Evolutionary conservation across 1,284 basidiomycete species (phyloP), one percentile per base, ranked within the genome.

Genomic region (Grifola frondosa): DNA sequence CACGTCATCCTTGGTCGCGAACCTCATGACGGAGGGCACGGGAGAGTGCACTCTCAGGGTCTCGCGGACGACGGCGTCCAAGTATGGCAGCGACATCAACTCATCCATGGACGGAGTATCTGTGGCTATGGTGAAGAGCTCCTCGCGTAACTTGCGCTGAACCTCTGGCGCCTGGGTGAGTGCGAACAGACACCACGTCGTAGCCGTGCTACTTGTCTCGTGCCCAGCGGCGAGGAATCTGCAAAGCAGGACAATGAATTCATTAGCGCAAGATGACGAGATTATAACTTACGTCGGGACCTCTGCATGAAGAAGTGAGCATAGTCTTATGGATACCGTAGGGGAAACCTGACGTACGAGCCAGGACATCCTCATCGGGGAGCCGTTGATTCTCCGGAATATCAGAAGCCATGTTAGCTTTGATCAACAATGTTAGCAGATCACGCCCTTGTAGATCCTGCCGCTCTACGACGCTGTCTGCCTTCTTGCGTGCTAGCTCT

Each of bases 51-150:
- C 52, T 10, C 90, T 75, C 23, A 93, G 66, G 0, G 74, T 71
- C 63, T 94, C 91, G 20, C 82, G 76, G 2, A 88, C 70, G 10
- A 90, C 81, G 17, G 68, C 65, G 48, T 85, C 82, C 9, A 85
- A 77, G 53, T 84, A 84, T 1, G 75, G 73, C 4, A 85, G 65
- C 1, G 67, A 61, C 42, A 76, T 74, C 16, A 84, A 67, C 37
- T 82, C 70, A 20, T 84, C 82, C 76, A 81, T 80, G 0, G 73
- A 71, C 1, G 65, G 65, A 0, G 44, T 54, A 12, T 64, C 61
- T 3, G 57, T 60, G 3, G 47, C 19, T 7, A 81, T 56, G 0
- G 65, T 57, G 10, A 71, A 53, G 0, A 88, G 67, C 58, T 96
- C 92, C 2, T 76, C 69, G 1, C 89, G 78, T 0, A 96, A 75